These are phyloP conservation scores for Fusarium chaquense DNA, from an alignment of 2,329 filamentous ascomycete species.

Conservation along the genomic window DNA sequence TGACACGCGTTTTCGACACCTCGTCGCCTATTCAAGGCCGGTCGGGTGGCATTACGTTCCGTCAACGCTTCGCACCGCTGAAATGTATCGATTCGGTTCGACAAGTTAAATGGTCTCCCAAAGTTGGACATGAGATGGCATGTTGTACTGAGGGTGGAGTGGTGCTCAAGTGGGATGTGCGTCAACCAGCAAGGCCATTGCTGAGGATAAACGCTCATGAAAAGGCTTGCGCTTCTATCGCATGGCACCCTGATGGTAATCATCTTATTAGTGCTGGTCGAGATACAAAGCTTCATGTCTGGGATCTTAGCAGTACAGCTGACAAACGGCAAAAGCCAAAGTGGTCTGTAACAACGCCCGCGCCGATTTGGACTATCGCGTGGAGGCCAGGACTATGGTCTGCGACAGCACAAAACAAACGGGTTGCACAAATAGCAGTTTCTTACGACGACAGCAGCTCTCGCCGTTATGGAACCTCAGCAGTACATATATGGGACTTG, in stretches of 20 bases:
- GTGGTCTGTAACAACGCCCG: slow-evolving; percentile 70
- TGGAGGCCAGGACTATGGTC: slow-evolving; percentile 76
- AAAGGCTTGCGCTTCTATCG: slow-evolving; percentile 68
- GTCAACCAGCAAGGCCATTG: slow-evolving; percentile 65
- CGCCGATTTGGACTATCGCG: slow-evolving; percentile 68
- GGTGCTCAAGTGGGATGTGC: slow-evolving; percentile 73
- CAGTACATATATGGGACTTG: slow-evolving; percentile 77
- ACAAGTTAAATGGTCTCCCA: slow-evolving; percentile 74
- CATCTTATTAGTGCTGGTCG: slow-evolving; percentile 73
- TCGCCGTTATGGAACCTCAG: slow-evolving; percentile 66
- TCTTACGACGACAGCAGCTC: slow-evolving; percentile 69
- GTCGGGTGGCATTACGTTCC: slow-evolving; percentile 63
- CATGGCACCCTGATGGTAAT: slow-evolving; percentile 77
- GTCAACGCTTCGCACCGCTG: slow-evolving; percentile 57
- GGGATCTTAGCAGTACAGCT: slow-evolving; percentile 71
- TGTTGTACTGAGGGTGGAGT: slow-evolving; percentile 73
- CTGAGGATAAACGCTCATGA: slow-evolving; percentile 72
- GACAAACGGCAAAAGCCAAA: slow-evolving; percentile 75
- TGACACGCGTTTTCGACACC: slow-evolving; percentile 72
- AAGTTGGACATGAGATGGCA: slow-evolving; percentile 71
- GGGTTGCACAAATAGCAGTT: slow-evolving; percentile 72
- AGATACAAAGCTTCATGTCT: slow-evolving; percentile 72
- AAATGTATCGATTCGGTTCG: slow-evolving; percentile 61
- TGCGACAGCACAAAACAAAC: slow-evolving; percentile 69
- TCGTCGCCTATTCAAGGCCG: slow-evolving; percentile 61